Percentiles rank a stretch among this genome's conserved stretches.
Conservation (phyloP, 2,329 filamentous ascomycete genomes). For the Claviceps digitariae region DNA sequence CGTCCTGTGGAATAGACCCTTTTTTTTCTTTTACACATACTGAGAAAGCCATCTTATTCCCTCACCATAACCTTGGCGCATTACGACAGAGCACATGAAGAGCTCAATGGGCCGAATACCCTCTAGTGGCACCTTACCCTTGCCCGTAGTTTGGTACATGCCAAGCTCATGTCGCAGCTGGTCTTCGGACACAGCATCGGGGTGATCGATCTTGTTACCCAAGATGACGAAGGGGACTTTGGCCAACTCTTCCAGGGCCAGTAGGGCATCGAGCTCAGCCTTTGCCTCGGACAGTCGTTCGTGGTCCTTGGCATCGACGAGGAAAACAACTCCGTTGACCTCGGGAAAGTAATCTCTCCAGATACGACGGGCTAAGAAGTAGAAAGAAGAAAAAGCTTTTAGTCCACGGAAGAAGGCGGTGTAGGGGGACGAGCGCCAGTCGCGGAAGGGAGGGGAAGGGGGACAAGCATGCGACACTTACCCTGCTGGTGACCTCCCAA, state of each 20-base stretch:
- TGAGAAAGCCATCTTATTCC: constrained; percentile 86
- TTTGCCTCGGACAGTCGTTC: constrained; percentile 91
- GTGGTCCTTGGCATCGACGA: constrained; percentile 94
- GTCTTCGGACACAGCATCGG: constrained; percentile 88
- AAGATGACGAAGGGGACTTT: constrained; percentile 95
- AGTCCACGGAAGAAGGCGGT: neutral
- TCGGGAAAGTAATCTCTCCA: constrained; percentile 98
- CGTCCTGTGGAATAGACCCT: neutral
- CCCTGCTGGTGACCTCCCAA: constrained; percentile 88
- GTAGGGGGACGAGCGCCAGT: neutral
- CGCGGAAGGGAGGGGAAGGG: no score
- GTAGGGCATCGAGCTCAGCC: constrained; percentile 87
- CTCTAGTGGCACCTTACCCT: constrained; percentile 86
- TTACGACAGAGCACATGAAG: constrained; percentile 98
- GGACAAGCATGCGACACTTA: constrained; percentile 19
- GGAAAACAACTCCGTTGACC: constrained; percentile 92
- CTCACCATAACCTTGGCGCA: constrained; percentile 91
- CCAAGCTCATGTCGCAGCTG: constrained; percentile 86
- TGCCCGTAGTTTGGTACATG: constrained; percentile 90
- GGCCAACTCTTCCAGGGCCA: constrained; percentile 90
- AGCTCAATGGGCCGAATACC: constrained; percentile 91
- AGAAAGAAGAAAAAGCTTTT: constrained; percentile 8
- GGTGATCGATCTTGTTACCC: constrained; percentile 99
- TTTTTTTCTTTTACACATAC: constrained; percentile 53
- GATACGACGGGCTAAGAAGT: constrained; percentile 63